Evolutionary conservation across 2,329 filamentous ascomycete genomes (phyloP), one percentile per base, ranked within the genome.

Genomic region (Mycocentrospora acerina): DNA sequence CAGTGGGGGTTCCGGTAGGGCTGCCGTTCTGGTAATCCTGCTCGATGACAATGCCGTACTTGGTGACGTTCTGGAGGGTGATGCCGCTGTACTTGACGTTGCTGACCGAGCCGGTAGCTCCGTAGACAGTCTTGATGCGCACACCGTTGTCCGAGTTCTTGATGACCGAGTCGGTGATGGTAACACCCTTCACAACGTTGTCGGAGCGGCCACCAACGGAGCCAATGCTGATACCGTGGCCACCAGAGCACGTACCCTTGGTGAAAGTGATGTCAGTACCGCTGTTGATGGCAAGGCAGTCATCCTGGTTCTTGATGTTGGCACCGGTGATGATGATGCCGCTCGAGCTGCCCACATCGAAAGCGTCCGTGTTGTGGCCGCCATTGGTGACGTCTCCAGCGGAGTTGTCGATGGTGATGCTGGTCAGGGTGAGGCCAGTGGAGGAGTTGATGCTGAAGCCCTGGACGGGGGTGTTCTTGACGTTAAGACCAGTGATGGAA

Each of bases 151-250:
- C 61, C 0, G 76, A 80, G 59, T 81, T 66, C 42, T 51, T 60
- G 44, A 82, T 71, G 14, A 62, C 70, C 8, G 69, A 73, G 43
- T 71, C 67, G 24, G 69, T 57, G 48, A 83, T 76, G 16, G 66
- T 68, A n/a, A 83, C 71, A 35, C 69, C 73, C 17, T 71, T 59
- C 35, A 83, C 80, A 7, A 52, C 62, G 67, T 83, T 82, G 64
- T 80, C 65, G 35, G 52, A 57, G 32, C 78, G 76, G 11, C 76
- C 76, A 28, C 79, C 78, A n/a, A 82, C 75, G 5, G 75, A 79
- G 33, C 79, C 78, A 50, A 83, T 80, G 39, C 74, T 77, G 13
- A 83, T 66, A 35, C 79, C 79, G 56, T 80, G 77, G n/a, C 76
- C 75, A 15, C 75, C 74, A 2, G 68, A 68, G 60, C 76, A 79